Conservation (phyloP, 495 filamentous ascomycete species). For the Aspergillus baeticus region DNA sequence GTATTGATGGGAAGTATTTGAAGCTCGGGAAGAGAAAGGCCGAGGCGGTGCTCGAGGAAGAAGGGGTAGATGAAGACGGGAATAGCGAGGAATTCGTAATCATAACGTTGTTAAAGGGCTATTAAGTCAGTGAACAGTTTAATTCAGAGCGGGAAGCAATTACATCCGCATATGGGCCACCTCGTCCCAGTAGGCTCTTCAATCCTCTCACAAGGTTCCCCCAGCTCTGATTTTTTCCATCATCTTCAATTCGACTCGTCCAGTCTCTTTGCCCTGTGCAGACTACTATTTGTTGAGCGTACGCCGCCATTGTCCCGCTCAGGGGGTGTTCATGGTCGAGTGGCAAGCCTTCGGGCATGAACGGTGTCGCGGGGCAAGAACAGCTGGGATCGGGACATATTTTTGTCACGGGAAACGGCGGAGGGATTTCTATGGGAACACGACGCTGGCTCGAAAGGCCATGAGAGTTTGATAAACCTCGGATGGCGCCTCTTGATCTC, state of each 20-base stretch:
- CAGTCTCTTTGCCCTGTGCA: slow-evolving; percentile 80
- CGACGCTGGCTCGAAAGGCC: slow-evolving; percentile 22
- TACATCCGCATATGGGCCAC: slow-evolving; percentile 70
- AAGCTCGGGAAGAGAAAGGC: slow-evolving; percentile 75
- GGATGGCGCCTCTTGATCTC: slow-evolving; percentile 7
- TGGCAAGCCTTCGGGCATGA: slow-evolving; percentile 63
- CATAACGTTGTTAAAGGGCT: slow-evolving; percentile 81
- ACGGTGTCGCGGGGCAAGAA: slow-evolving; percentile 62
- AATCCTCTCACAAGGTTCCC: slow-evolving; percentile 68
- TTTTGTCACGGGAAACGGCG: slow-evolving; percentile 48
- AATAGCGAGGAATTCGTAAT: slow-evolving; percentile 70
- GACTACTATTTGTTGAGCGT: slow-evolving; percentile 78
- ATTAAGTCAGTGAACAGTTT: slow-evolving; percentile 5
- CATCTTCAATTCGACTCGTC: slow-evolving; percentile 69
- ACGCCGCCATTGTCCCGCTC: slow-evolving; percentile 72
- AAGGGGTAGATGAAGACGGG: slow-evolving; percentile 36
- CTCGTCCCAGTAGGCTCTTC: slow-evolving; percentile 63
- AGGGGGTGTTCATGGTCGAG: slow-evolving; percentile 72
- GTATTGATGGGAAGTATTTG: slow-evolving; percentile 72
- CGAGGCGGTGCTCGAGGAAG: slow-evolving; percentile 49
- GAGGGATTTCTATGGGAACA: slow-evolving; percentile 38
- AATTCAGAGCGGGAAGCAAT: too few relatives aligned
- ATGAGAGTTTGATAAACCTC: slow-evolving; percentile 28
- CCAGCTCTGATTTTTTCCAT: slow-evolving; percentile 39
- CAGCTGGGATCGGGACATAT: slow-evolving; percentile 72